A percentile compares a stretch with the other conserved stretches of the same genome.
phyloP scores from a whole-genome alignment of 192 early-diverging fungal species.

The Umbelopsis sp. region DNA sequence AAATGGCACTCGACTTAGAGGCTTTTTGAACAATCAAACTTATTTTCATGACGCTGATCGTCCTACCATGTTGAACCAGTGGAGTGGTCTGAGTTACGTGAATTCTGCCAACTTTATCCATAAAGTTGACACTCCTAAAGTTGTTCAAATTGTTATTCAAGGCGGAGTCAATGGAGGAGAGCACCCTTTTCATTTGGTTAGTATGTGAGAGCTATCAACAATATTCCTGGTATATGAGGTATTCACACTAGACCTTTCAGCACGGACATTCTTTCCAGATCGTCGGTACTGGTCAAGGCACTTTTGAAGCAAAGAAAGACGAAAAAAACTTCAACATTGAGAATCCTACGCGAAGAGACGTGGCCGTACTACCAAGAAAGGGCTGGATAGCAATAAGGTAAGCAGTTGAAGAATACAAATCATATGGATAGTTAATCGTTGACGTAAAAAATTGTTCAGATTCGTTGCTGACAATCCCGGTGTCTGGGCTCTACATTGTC shows the following conservation, averaged over 20 bases:
- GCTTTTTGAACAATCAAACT: constrained; percentile 20
- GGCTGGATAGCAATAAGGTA: constrained; percentile 48
- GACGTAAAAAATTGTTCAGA: constrained; percentile 41
- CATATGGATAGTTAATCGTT: not conserved
- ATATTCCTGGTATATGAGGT: no score
- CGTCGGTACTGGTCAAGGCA: constrained; percentile 34
- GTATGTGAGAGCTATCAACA: not conserved
- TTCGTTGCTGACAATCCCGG: constrained; percentile 81
- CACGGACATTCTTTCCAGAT: constrained; percentile 50
- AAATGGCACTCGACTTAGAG: constrained; percentile 5
- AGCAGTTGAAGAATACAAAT: not conserved
- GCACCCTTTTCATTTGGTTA: constrained; percentile 27
- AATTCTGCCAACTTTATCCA: not conserved
- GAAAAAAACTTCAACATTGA: constrained; percentile 23
- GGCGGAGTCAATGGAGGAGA: constrained; percentile 11
- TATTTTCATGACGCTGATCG: not conserved
- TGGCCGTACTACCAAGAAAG: constrained; percentile 60
- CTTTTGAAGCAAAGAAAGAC: not conserved
- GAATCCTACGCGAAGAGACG: constrained; percentile 75
- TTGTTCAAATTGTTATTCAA: not conserved
- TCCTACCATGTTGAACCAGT: constrained; percentile 26
- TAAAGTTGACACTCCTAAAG: not conserved
- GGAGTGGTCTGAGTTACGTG: constrained; percentile 9
- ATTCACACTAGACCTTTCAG: not conserved
- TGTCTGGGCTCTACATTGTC: constrained; percentile 83